Evolutionary conservation across 2,329 filamentous ascomycete genomes (phyloP), one percentile per base, ranked within the genome.

Genomic region (Teratosphaeria epicoccoides): DNA sequence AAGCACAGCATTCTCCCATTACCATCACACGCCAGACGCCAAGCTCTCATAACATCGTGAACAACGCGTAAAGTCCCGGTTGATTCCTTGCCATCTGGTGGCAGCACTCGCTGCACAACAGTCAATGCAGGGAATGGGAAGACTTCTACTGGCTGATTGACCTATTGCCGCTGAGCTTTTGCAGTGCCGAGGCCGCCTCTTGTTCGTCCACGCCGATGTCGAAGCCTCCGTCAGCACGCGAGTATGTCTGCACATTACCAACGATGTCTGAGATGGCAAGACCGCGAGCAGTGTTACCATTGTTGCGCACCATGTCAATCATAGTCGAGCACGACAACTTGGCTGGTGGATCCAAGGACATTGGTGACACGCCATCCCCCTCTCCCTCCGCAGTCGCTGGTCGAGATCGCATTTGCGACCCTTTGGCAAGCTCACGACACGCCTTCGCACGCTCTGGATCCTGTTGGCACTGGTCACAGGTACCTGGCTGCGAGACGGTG

Each of bases 391-490:
- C 3, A 20, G 20, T 49, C 4, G 47, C 45, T 4, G 51, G 43
- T 6, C 40, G 46, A n/a, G 49, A 24, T 9, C 12, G 14, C 25
- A 49, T 23, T 11, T 28, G 33, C 10, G 52, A 43, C 26, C 24
- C 24, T 29, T n/a, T 25, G 28, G 48, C 51, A 22, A 53, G 46
- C 7, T 51, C 51, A 22, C 56, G 51, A 49, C 63, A 65, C 7
- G 58, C 59, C 37, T 56, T 53, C 17, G 61, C 63, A 26, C 61
- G 57, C 10, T 40, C 54, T 20, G 63, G 63, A 37, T 66, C 63
- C 17, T 45, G 43, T 7, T 49, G 58, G 44, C 63, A 66, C 43
- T 52, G 55, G 26, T 60, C 61, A 51, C 63, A 66, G 47, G 54
- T 59, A n/a, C 63, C 63, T 14, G 63, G 61, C 7, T 54, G 50